Conservation (phyloP, 257 asterid genomes). For the Lithospermum erythrorhizon region DNA sequence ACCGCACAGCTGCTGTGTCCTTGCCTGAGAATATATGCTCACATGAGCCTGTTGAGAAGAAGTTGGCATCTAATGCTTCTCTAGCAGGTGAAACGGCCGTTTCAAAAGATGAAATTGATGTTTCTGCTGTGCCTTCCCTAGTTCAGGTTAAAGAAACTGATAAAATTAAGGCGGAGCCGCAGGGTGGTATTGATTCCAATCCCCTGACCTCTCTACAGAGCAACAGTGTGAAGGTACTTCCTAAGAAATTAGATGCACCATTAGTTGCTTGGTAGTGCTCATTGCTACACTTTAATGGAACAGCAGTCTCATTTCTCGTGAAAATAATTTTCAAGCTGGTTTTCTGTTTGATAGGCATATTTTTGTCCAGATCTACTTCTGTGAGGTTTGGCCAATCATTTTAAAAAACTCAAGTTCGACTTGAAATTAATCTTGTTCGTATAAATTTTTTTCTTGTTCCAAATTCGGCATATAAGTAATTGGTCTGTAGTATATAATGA, state of each 20-base stretch:
- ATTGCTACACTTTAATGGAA: background rate
- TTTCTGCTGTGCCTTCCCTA: constrained; percentile 22
- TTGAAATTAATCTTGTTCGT: no score
- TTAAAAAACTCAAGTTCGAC: no score
- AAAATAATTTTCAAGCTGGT: background rate
- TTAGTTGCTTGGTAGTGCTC: no score
- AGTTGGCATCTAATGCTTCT: constrained; percentile 16
- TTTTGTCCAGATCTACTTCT: background rate
- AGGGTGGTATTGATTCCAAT: constrained; percentile 15
- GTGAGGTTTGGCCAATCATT: no score
- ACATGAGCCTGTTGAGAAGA: constrained; percentile 31
- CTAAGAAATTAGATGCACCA: no score
- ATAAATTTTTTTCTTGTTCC: background rate
- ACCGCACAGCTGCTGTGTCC: constrained; percentile 42
- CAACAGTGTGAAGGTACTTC: constrained; percentile 7
- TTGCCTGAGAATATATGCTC: constrained; percentile 46
- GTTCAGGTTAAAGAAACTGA: constrained; percentile 19
- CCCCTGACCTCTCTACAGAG: constrained; percentile 13
- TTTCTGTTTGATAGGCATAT: background rate
- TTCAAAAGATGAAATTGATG: constrained; percentile 34
- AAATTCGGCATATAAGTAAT: background rate
- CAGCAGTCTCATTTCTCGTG: constrained; percentile 1
- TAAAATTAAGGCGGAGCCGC: constrained; percentile 9
- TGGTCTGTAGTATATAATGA: background rate
- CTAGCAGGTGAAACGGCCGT: constrained; percentile 23